Evolutionary conservation across 768 basidiomycete genomes (phyloP).

Genomic region (Crassisporium funariophilum): DNA sequence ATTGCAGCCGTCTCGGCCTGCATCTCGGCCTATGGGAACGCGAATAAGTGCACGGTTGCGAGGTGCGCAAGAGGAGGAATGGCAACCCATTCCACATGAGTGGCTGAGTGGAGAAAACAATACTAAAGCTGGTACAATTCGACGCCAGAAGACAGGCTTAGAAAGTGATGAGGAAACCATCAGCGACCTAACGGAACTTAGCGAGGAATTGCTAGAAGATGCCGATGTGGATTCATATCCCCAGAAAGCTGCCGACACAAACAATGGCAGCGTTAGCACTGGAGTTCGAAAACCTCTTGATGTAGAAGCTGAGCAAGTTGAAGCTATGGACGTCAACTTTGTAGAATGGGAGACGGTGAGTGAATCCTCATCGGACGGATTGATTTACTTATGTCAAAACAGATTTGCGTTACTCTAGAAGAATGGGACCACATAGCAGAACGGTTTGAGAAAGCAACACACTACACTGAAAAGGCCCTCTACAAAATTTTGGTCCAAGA

Average conservation of each 20-base stretch:
- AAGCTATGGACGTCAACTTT: constrained; percentile 51
- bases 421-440: constrained; percentile 87
- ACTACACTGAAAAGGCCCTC: constrained; percentile 81
- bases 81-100: constrained; percentile 80
- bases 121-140: constrained; percentile 13
- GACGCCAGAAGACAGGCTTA: constrained; percentile 47
- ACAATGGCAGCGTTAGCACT: too few species aligned
- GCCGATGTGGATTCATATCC: background rate
- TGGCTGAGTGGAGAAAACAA: constrained; percentile 50
- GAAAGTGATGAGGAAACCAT: constrained; percentile 63
- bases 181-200: constrained; percentile 78
- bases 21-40: constrained; percentile 50
- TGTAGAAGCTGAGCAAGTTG: constrained; percentile 13
- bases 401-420: constrained; percentile 81
- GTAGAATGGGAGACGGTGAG: constrained; percentile 92
- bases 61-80: constrained; percentile 60
- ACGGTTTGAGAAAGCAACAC: constrained; percentile 72
- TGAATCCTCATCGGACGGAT: constrained; percentile 9
- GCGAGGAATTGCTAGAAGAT: constrained; percentile 42
- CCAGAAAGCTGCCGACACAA: too few species aligned
- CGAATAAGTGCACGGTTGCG: constrained; percentile 68
- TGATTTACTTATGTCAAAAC: constrained; percentile 2
- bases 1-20: constrained; percentile 8
- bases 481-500: constrained; percentile 65
- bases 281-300: background rate